phyloP scores from a whole-genome alignment of 495 filamentous ascomycete genomes.

The Astrothelium subdiscretum region DNA sequence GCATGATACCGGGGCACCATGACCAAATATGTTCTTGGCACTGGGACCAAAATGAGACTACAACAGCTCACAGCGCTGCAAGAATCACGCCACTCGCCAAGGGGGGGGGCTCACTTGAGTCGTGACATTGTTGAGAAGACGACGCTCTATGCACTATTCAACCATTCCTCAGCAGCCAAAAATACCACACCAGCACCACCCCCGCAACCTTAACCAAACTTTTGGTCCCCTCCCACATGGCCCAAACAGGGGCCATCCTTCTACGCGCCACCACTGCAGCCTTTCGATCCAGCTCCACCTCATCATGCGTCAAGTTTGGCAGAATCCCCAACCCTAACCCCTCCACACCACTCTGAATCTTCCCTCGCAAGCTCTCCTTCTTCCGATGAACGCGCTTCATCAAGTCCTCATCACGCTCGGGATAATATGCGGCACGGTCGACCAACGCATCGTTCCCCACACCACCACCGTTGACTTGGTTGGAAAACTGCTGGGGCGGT shows the following conservation, averaged over 20 bases:
- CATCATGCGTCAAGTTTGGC: neutral
- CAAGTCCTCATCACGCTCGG: constrained; percentile 11
- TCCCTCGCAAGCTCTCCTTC: neutral
- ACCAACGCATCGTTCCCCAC: neutral
- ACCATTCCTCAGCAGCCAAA: constrained; percentile 23
- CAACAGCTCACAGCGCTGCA: no score
- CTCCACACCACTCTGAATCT: constrained; percentile 12
- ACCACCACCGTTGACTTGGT: neutral
- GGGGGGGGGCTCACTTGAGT: neutral
- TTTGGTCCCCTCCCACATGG: constrained; percentile 18
- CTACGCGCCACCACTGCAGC: constrained; percentile 8
- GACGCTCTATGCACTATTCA: no score
- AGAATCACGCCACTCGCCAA: neutral
- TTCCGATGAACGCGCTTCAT: neutral
- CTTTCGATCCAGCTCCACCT: constrained; percentile 13
- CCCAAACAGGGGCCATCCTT: constrained; percentile 10
- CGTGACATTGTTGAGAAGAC: no score
- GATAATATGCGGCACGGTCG: constrained; percentile 4
- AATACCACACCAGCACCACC: constrained; percentile 23
- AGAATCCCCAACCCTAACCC: neutral
- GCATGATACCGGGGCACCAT: no score
- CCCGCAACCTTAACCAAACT: constrained; percentile 18
- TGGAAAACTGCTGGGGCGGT: neutral
- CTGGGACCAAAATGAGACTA: no score
- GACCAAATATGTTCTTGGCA: no score